A percentile compares a stretch with the other conserved stretches of the same genome.
Conservation (phyloP, 495 filamentous ascomycete species). For the Talaromyces liani region DNA sequence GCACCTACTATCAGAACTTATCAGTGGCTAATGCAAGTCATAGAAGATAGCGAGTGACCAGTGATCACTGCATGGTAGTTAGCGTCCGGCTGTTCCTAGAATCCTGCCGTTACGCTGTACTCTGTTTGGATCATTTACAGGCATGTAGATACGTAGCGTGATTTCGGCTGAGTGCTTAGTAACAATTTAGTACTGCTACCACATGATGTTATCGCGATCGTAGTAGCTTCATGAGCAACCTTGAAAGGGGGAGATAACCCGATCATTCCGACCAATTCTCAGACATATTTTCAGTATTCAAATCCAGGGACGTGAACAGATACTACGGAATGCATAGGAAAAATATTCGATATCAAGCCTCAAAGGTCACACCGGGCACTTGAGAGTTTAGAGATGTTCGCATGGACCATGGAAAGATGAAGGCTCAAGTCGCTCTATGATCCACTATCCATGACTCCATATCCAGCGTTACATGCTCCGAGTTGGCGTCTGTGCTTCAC, state of each 20-base stretch:
- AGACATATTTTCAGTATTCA: background rate
- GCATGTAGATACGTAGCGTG: too few relatives aligned
- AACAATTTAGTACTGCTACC: background rate
- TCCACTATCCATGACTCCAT: background rate
- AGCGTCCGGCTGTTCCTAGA: background rate
- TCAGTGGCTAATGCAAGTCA: background rate
- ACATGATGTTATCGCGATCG: background rate
- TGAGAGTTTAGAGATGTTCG: background rate
- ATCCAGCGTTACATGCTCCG: background rate
- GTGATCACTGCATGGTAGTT: background rate
- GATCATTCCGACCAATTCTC: background rate
- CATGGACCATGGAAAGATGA: background rate
- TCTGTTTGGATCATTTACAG: too few relatives aligned
- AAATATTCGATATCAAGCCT: background rate
- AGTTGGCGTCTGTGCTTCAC: background rate
- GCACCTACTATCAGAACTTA: background rate
- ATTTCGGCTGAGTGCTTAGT: too few relatives aligned
- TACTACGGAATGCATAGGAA: background rate
- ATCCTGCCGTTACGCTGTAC: background rate
- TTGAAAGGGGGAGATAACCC: background rate
- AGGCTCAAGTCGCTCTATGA: background rate
- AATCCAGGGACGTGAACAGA: background rate
- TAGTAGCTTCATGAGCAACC: background rate
- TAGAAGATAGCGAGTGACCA: background rate
- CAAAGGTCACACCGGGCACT: background rate